Evolutionary conservation across 176 grass and related monocot genomes (phyloP), one percentile per base, ranked within the genome.

Genomic region (Poa annua): DNA sequence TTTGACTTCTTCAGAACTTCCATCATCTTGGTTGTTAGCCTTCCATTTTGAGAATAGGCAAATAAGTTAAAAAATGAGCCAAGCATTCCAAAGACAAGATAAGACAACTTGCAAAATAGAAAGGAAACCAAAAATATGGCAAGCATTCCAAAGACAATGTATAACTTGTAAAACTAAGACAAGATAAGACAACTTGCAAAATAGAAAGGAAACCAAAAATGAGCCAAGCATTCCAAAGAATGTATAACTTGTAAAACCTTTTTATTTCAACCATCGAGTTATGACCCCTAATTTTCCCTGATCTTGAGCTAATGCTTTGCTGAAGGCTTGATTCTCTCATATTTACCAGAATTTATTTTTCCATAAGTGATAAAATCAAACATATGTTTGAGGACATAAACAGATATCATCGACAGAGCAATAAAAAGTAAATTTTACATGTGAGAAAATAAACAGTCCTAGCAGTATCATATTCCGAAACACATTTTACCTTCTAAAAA

Each of bases 1-100:
- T 51, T 91, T 91, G 45, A 33, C 21, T 80, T 85, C 66, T 26
- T 33, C 71, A 29, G 62, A 50, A 42, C 15, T 32, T 29, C 29
- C 63, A 4, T 63, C 50, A 19, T 80, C 55, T 74, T 80, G 50
- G 72, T 41, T 85, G 60, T 65, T 81, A 62, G 25, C 29, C n/a
- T 39, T 51, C 47, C 84, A 85, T 49, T 13, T 88, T 71, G 33
- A 84, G 29, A 80, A 79, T 33, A 64, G 33, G 39, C 69, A 80
- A 75, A 66, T 47, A 17, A 39, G 6, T 39, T 13, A 51, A 63
- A 38, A 34, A 75, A 39, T 22, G 32, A 29, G 25, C 20, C 17
- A 7, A 25, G 24, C 53, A 32, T 75, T 73, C 7, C 34, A 53
- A 25, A 14, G 32, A 32, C 22, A 54, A 72, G 10, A 80, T 12